phyloP scores from a whole-genome alignment of 2,329 filamentous ascomycete genomes.

The Periconia digitata region DNA sequence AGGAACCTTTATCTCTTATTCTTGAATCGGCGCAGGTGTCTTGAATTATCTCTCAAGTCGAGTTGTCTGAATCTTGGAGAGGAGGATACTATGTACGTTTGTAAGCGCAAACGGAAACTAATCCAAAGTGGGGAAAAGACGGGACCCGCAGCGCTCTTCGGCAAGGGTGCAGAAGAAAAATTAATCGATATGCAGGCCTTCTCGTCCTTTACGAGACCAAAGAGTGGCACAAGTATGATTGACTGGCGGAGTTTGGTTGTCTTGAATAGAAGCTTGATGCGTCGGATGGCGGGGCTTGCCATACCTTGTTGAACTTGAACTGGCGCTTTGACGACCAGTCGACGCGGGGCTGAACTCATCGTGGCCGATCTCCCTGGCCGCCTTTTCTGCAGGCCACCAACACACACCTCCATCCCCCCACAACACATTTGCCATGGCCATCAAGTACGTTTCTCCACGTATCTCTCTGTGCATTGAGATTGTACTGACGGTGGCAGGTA shows the following conservation, averaged over 20 bases:
- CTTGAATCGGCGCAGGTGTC: neutral
- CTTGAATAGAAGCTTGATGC: too few species aligned
- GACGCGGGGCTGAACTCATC: conserved; percentile 14
- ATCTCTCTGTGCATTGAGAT: neutral
- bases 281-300: neutral
- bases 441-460: conserved; percentile 50
- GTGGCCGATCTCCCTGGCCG: conserved; percentile 7
- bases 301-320: neutral
- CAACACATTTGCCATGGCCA: conserved; percentile 53
- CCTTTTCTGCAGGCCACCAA: conserved; percentile 13
- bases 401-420: conserved; percentile 15
- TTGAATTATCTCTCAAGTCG: neutral
- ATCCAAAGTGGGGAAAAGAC: neutral
- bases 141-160: too few species aligned
- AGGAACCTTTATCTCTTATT: neutral
- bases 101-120: conserved; percentile 14
- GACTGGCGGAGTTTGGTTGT: too few species aligned
- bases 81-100: conserved; percentile 12
- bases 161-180: too few species aligned
- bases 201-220: too few species aligned
- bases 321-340: conserved; percentile 12
- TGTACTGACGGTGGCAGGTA: conserved; percentile 63
- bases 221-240: too few species aligned
- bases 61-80: neutral
- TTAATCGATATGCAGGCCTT: too few species aligned